phyloP scores from a whole-genome alignment of 345 rosid genomes.

The Lepidium africanum region DNA sequence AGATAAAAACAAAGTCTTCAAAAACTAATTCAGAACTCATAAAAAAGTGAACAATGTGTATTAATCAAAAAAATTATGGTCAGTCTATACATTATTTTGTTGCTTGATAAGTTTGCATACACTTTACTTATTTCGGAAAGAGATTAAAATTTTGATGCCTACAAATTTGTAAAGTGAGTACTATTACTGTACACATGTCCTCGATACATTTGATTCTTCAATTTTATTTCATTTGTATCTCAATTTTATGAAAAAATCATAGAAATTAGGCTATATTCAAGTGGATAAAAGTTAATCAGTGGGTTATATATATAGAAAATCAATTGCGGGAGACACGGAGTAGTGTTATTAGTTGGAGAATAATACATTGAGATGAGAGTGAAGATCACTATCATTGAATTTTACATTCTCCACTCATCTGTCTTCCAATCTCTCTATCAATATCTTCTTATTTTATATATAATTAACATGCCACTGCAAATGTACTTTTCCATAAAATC shows the following conservation, averaged over 20 bases:
- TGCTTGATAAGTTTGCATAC: too few species aligned
- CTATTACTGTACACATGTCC: too few species aligned
- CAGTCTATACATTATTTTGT: too few species aligned
- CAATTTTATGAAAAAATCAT: not conserved
- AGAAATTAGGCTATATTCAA: not conserved
- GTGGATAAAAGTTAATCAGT: not conserved
- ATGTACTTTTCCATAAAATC: not conserved
- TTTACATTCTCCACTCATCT: not conserved
- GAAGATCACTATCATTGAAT: slow-evolving; percentile 1
- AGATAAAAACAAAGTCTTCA: too few species aligned
- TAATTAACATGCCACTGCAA: not conserved
- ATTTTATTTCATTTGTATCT: not conserved
- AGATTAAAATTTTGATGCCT: too few species aligned
- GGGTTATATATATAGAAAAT: not conserved
- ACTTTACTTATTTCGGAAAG: too few species aligned
- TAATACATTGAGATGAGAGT: not conserved
- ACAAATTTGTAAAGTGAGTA: too few species aligned
- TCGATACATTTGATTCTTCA: not conserved
- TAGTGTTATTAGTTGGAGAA: slow-evolving; percentile 9
- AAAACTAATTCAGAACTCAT: too few species aligned
- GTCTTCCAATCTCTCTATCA: slow-evolving; percentile 1
- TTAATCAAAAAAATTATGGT: too few species aligned
- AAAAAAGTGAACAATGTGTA: too few species aligned
- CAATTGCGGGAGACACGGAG: not conserved
- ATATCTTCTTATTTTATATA: not conserved